Percentiles rank a stretch among this genome's conserved stretches.
phyloP scores from a whole-genome alignment of 1,284 basidiomycete genomes.

The Golubevia sp. region DNA sequence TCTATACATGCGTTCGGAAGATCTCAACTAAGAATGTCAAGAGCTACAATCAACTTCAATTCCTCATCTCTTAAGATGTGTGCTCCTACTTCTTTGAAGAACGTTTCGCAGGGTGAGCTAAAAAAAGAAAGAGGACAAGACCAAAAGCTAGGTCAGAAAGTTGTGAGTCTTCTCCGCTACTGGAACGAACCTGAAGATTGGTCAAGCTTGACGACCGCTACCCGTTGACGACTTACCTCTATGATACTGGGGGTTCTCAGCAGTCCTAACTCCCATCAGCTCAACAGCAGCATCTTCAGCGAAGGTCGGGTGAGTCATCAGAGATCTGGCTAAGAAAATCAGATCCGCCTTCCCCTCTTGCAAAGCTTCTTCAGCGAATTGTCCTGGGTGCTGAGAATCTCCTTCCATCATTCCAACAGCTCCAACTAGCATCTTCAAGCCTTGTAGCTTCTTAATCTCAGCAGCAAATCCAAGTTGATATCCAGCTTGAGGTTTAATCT shows the following conservation, averaged over 20 bases:
- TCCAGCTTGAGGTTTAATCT: constrained; percentile 31
- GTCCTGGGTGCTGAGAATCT: constrained; percentile 18
- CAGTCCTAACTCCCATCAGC: constrained; percentile 18
- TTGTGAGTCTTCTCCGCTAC: too few relatives aligned
- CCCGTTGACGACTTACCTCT: too few relatives aligned
- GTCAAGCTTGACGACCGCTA: too few relatives aligned
- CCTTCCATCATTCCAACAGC: constrained; percentile 53
- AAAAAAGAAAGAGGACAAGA: too few relatives aligned
- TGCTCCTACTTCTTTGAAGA: too few relatives aligned
- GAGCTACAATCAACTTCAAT: too few relatives aligned
- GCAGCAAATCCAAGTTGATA: constrained; percentile 46
- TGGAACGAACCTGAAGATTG: too few relatives aligned
- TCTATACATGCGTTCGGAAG: too few relatives aligned
- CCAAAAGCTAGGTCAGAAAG: too few relatives aligned
- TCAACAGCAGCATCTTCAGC: constrained; percentile 25
- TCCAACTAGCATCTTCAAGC: constrained; percentile 37
- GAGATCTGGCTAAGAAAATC: constrained; percentile 36
- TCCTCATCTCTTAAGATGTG: too few relatives aligned
- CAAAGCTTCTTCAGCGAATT: constrained; percentile 40
- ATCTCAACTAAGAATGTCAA: too few relatives aligned
- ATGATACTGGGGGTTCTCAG: neutral
- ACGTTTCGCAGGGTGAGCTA: too few relatives aligned
- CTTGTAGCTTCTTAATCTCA: constrained; percentile 23
- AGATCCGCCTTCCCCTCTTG: constrained; percentile 29
- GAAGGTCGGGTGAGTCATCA: constrained; percentile 46